Conservation (phyloP, 2,329 filamentous ascomycete genomes). For the Arthrinium phaeospermum region DNA sequence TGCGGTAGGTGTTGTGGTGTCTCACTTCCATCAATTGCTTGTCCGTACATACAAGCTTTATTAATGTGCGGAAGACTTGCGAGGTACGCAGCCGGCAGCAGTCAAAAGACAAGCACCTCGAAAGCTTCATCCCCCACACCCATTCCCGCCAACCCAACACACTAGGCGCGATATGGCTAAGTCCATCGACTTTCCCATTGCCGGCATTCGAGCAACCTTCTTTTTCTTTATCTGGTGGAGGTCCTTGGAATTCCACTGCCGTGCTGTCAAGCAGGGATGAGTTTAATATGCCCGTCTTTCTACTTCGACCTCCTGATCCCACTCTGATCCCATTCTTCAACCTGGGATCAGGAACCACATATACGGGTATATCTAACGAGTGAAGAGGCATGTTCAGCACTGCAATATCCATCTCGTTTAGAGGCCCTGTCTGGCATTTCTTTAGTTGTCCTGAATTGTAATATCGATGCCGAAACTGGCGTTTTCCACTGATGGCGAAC, state of each 20-base stretch:
- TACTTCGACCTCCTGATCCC: background rate
- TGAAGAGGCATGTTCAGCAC: background rate
- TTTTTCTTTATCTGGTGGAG: constrained; percentile 12
- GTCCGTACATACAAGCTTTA: background rate
- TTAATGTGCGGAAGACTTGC: background rate
- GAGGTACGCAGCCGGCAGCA: background rate
- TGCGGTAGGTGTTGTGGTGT: background rate
- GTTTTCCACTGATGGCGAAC: too few species aligned
- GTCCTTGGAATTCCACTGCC: background rate
- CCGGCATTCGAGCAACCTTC: constrained; percentile 14
- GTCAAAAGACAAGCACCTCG: background rate
- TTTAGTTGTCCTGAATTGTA: too few species aligned
- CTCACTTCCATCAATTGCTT: background rate
- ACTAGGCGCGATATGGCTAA: constrained; percentile 15
- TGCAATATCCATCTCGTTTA: too few species aligned
- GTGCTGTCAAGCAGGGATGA: background rate
- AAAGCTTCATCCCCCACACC: constrained; percentile 14
- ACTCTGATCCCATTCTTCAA: background rate
- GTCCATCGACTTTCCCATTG: background rate
- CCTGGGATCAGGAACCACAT: background rate
- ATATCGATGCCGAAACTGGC: too few species aligned
- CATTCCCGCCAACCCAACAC: background rate
- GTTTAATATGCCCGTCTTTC: background rate
- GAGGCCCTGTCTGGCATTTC: too few species aligned
- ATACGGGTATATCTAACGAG: background rate